Percentiles rank a stretch among this genome's conserved stretches.
Conservation (phyloP, 805 yeast species). For the Starmerella bombicola region DNA sequence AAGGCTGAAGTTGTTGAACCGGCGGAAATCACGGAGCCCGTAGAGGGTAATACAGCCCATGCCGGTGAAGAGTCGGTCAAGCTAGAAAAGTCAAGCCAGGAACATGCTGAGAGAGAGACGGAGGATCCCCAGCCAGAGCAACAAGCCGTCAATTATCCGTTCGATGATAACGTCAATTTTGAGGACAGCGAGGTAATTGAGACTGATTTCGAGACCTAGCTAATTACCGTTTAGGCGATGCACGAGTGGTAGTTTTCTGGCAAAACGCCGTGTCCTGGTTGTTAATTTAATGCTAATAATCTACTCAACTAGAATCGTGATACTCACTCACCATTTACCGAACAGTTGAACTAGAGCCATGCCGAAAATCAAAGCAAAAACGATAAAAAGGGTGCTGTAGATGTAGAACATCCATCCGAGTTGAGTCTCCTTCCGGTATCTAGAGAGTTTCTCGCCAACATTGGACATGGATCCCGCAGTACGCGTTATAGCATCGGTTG, state of each 20-base stretch:
- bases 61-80: background rate
- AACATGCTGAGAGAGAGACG: no score
- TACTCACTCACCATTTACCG: conserved; percentile 30
- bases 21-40: no score
- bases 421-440: conserved; percentile 29
- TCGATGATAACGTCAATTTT: no score
- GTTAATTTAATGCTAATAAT: background rate
- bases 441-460: conserved; percentile 28
- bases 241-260: no score
- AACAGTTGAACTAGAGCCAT: conserved; percentile 30
- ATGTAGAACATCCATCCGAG: conserved; percentile 34
- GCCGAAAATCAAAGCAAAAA: conserved; percentile 26
- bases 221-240: no score
- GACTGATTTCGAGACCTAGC: no score
- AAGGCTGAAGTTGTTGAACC: conserved; percentile 3
- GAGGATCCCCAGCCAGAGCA: no score
- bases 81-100: no score
- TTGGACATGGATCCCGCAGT: conserved; percentile 28
- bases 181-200: no score
- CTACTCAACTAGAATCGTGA: conserved; percentile 3
- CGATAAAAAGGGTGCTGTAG: conserved; percentile 28
- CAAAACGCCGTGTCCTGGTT: no score
- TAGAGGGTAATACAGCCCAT: background rate
- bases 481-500: conserved; percentile 29
- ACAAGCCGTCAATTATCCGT: no score